Base-by-base conservation (phyloP, 768 basidiomycete species). In the Psilocybe subaeruginosa region DNA sequence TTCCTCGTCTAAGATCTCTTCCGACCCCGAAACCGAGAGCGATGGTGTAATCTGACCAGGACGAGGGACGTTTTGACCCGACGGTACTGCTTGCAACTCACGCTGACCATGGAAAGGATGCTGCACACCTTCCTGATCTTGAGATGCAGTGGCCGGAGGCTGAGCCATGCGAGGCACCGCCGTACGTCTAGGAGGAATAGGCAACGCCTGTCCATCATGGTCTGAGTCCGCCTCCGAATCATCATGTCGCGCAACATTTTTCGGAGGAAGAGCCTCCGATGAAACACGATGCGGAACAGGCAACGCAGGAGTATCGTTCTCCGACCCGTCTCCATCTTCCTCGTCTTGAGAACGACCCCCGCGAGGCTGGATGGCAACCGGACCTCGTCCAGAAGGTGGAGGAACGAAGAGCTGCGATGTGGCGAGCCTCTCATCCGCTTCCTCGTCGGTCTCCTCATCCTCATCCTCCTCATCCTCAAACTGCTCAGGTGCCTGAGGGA, bases 1-100 rank as follows among this genome's bases (percentile, higher is more conserved):
- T 27, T 83, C 82, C 33, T 89, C 88, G 69, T 86, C 82, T 54
- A 88, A 70, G 19, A 88, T 68, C 65, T 86, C 85, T 17, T 73
- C 69, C 16, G 70, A 67, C 1, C 72, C 65, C 8, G 73, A 66
- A 39, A 69, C 58, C 8, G 73, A 66, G 43, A 69, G 58, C 8
- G 70, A 67, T 23, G 72, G 64, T 8, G 72, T 70, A 19, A 72
- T 59, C 3, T 33, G 51, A 3, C 51, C 51, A 53, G 51, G 33
- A 19, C 31, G 16, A 19, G 11, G 16, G 56, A 39, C 3, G 60
- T 16, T 43, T 53, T 43, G 16, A 52, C 23, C 23, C 23, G 23
- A 23, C 23, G 23, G 23, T 23, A 23, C 23, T 23, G 23, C 23
- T 23, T 23, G 54, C 1, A 48, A 27, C 7, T 43, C 33, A 19